Percentiles rank a stretch among this genome's conserved stretches.
phyloP scores from a whole-genome alignment of 352 stramenopile genomes.

The Globisporangium paroecandrum region DNA sequence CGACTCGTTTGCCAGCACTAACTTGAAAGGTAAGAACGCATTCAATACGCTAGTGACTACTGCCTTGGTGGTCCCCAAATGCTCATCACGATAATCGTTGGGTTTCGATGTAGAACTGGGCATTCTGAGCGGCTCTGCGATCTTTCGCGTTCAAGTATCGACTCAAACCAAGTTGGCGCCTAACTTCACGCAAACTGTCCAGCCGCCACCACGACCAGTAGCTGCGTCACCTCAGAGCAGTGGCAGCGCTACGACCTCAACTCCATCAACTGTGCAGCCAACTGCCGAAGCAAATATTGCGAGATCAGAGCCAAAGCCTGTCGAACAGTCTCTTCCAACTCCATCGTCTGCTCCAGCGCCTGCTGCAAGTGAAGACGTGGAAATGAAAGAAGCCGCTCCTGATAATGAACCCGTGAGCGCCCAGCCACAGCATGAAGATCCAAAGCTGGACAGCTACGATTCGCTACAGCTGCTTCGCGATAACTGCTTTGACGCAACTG shows the following conservation, averaged over 20 bases:
- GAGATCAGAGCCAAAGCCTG: not conserved
- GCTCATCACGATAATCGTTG: slow-evolving; percentile 4
- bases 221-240: not conserved
- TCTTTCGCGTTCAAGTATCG: slow-evolving; percentile 66
- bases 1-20: slow-evolving; percentile 51
- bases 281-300: not conserved
- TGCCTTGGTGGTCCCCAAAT: not conserved
- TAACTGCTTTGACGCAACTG: slow-evolving; percentile 74
- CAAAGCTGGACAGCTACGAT: slow-evolving; percentile 45
- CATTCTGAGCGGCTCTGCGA: slow-evolving; percentile 76
- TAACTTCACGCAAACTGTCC: not conserved
- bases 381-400: slow-evolving; percentile 39
- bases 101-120: slow-evolving; percentile 46
- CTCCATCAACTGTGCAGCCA: not conserved
- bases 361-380: slow-evolving; percentile 30
- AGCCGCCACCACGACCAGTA: not conserved
- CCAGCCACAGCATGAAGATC: not conserved
- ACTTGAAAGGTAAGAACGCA: slow-evolving; percentile 49
- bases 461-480: slow-evolving; percentile 70
- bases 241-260: not conserved
- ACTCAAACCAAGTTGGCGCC: slow-evolving; percentile 7
- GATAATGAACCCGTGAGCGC: not conserved
- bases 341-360: not conserved
- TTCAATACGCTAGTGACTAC: not conserved
- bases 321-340: not conserved